Base-by-base conservation (phyloP, 352 stramenopile species). In the Globisporangium apiculatum region DNA sequence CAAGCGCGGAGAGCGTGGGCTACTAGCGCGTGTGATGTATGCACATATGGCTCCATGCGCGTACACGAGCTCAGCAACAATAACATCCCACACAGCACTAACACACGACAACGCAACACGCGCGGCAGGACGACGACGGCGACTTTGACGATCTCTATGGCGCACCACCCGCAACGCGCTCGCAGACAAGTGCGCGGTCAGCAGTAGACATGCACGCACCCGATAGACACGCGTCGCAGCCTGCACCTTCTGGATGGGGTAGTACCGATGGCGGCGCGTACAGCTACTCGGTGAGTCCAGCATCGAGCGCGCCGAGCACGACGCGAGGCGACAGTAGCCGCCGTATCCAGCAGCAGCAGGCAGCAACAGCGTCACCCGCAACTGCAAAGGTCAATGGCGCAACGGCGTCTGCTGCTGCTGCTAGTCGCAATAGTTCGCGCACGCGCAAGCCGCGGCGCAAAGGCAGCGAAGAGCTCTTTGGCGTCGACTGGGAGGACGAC, bases 91-190 rank as follows among this genome's bases (percentile, higher is more conserved):
- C 24, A 31, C 24, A 31, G 24, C 2, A 3, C 40, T 8, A 8
- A 43, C 40, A 43, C 11, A 43, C 40, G 11, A 43, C 40, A 43
- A 43, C 14, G n/a, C 17, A n/a, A 35, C 8, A 12, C n/a, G 15
- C 45, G 45, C 31, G 17, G 11, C 42, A 64, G 58, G 62, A 91
- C 70, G 81, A 89, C 68, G 75, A 86, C 58, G 79, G 72, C 14
- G 81, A 86, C 58, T 91, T 91, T 52, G 81, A 89, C 54, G 81
- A 91, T 72, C 68, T 88, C 51, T 91, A 91, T 49, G 72, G 66
- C 79, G 40, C 86, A 79, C 43, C 70, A 58, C 47, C 66, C 79
- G 40, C 86, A 79, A 38, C 70, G 58, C 47, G 64, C 71, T 52
- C 58, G 48, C 50, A 48, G 37, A 31, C 35, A 57, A 8, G 40